Evolutionary conservation across 2,329 filamentous ascomycete genomes (phyloP).

Genomic region (Penicillium sp.): DNA sequence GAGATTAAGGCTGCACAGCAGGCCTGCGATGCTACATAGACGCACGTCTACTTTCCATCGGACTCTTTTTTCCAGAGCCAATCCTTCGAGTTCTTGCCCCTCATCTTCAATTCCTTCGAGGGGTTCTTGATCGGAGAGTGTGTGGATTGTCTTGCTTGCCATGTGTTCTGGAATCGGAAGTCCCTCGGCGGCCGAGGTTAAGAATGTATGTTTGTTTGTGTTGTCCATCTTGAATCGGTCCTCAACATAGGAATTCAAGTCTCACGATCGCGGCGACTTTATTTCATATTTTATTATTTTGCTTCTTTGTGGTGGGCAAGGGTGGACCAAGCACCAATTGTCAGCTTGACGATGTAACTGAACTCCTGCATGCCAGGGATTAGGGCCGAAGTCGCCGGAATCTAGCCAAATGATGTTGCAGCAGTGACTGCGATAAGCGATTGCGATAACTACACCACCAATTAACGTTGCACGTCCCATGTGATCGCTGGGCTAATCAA

Average conservation of each 20-base stretch:
- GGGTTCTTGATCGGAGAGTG: background rate
- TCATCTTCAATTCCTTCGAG: background rate
- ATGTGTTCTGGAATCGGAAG: background rate
- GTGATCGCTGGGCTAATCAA: background rate
- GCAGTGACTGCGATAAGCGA: background rate
- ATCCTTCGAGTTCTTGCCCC: slow-evolving; percentile 14
- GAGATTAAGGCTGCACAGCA: slow-evolving; percentile 69
- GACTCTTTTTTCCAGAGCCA: slow-evolving; percentile 47
- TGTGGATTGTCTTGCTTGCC: background rate
- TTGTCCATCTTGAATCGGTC: background rate
- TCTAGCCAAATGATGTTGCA: background rate
- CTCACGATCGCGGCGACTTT: background rate
- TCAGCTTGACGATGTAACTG: background rate
- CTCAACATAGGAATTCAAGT: background rate
- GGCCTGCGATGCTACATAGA: slow-evolving; percentile 68
- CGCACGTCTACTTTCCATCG: slow-evolving; percentile 66
- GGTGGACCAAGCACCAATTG: background rate
- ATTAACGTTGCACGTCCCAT: background rate
- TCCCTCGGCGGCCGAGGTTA: background rate
- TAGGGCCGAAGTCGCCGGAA: background rate
- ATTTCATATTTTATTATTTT: background rate
- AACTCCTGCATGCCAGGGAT: background rate
- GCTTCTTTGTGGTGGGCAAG: background rate
- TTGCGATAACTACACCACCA: background rate
- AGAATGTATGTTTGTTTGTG: background rate